Percentiles rank a stretch among this genome's conserved stretches.
Evolutionary conservation across 345 rosid genomes (phyloP).

Genomic region (Sisymbrium altissimum): DNA sequence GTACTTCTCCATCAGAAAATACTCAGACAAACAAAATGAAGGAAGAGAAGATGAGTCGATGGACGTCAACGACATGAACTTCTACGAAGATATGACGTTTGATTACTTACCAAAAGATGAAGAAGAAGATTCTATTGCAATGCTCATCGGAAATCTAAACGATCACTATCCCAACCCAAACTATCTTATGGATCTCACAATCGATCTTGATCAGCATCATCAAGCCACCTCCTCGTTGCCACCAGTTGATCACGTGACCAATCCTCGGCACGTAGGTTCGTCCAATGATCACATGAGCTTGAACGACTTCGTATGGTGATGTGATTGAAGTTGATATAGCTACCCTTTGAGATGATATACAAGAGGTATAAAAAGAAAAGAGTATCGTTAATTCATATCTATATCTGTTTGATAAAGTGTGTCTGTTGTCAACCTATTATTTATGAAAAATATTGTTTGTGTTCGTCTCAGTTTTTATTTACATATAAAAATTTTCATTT

Average conservation of each 20-base stretch:
- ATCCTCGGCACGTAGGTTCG: neutral
- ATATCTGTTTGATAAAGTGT: neutral
- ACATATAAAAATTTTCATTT: too few species aligned
- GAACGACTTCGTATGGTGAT: slow-evolving; percentile 8
- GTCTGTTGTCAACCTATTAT: neutral
- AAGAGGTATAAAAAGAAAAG: neutral
- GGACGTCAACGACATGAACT: neutral
- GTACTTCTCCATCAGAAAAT: slow-evolving; percentile 55
- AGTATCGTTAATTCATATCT: neutral
- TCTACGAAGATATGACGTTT: neutral
- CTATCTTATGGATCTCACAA: slow-evolving; percentile 1
- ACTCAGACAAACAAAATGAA: slow-evolving; percentile 3
- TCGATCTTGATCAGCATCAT: slow-evolving; percentile 15
- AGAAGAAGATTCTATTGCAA: slow-evolving; percentile 49
- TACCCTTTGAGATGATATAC: neutral
- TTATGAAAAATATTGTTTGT: neutral
- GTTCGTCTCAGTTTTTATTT: neutral
- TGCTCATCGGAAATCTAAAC: slow-evolving; percentile 50
- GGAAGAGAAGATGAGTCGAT: neutral
- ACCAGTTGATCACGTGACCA: slow-evolving; percentile 2
- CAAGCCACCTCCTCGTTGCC: slow-evolving; percentile 4
- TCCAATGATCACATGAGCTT: slow-evolving; percentile 4
- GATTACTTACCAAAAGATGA: slow-evolving; percentile 41
- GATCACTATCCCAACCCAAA: slow-evolving; percentile 20
- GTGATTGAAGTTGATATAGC: neutral